Percentiles rank a stretch among this genome's conserved stretches.
Conservation (phyloP, 768 basidiomycete species). For the Amanita thiersii region DNA sequence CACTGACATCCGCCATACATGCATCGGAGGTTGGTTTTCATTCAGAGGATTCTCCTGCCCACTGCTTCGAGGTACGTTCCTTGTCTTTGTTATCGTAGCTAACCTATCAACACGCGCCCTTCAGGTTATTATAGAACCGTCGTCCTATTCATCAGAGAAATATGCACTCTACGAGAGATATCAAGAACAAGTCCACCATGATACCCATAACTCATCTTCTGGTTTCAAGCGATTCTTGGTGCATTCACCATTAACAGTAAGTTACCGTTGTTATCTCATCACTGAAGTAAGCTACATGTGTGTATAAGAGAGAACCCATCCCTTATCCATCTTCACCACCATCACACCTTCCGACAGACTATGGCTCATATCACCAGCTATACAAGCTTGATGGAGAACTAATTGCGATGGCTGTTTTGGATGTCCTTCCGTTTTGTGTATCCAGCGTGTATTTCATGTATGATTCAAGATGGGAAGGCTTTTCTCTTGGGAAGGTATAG, state of each 20-base stretch:
- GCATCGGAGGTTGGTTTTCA: slow-evolving; percentile 37
- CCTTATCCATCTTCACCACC: slow-evolving; percentile 43
- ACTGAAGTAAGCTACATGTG: neutral
- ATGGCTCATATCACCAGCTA: slow-evolving; percentile 91
- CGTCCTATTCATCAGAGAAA: slow-evolving; percentile 75
- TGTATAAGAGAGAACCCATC: slow-evolving; percentile 49
- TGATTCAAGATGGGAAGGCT: slow-evolving; percentile 56
- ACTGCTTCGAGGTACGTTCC: slow-evolving; percentile 52
- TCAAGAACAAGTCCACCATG: slow-evolving; percentile 72
- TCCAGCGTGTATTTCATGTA: slow-evolving; percentile 89
- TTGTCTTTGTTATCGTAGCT: neutral
- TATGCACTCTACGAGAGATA: slow-evolving; percentile 72
- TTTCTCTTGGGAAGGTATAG: slow-evolving; percentile 70
- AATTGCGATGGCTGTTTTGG: slow-evolving; percentile 82
- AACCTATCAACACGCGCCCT: neutral
- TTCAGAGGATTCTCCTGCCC: slow-evolving; percentile 23
- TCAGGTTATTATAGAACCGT: slow-evolving; percentile 70
- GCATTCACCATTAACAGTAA: slow-evolving; percentile 63
- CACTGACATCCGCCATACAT: slow-evolving; percentile 44
- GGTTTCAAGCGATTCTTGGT: slow-evolving; percentile 75
- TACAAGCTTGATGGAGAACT: slow-evolving; percentile 78
- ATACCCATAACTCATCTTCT: slow-evolving; percentile 37
- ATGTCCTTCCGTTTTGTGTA: slow-evolving; percentile 82
- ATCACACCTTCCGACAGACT: slow-evolving; percentile 57
- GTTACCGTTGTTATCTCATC: slow-evolving; percentile 13